phyloP scores from a whole-genome alignment of 345 rosid species.

The Eucalyptus erythrocorys region DNA sequence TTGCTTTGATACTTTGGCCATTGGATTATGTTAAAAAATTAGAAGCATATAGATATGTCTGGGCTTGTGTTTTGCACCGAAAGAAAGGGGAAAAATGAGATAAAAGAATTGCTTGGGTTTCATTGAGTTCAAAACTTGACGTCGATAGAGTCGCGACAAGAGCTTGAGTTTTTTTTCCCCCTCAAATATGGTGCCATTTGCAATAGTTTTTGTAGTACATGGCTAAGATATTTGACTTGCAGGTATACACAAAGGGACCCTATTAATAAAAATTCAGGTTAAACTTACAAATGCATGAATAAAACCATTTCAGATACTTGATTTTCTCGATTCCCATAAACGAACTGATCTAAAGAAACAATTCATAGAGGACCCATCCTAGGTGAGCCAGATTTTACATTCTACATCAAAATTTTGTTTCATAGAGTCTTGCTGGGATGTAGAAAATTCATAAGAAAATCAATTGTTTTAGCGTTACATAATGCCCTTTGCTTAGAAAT shows the following conservation, averaged over 20 bases:
- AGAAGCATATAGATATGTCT: not conserved
- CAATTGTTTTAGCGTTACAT: not conserved
- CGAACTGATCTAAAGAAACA: rapidly evolving
- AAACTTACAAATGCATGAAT: not conserved
- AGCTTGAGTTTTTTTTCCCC: too few relatives aligned
- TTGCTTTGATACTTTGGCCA: not conserved
- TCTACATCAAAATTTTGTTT: too few relatives aligned
- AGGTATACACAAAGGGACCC: not conserved
- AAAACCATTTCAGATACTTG: not conserved
- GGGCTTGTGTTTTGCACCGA: not conserved
- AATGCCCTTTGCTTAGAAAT: not conserved
- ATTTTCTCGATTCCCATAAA: too few relatives aligned
- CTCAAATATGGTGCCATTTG: not conserved
- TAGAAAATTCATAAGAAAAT: not conserved
- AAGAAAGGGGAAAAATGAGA: rapidly evolving
- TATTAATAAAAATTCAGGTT: not conserved
- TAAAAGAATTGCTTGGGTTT: not conserved
- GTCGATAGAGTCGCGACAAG: not conserved
- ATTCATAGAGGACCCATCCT: not conserved
- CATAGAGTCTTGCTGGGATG: not conserved
- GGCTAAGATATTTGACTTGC: not conserved
- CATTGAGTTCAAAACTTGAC: not conserved
- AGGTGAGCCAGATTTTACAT: not conserved
- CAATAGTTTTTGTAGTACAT: too few relatives aligned
- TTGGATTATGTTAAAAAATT: not conserved